Conservation (phyloP, 2,329 filamentous ascomycete species). For the Didymella pinodella region DNA sequence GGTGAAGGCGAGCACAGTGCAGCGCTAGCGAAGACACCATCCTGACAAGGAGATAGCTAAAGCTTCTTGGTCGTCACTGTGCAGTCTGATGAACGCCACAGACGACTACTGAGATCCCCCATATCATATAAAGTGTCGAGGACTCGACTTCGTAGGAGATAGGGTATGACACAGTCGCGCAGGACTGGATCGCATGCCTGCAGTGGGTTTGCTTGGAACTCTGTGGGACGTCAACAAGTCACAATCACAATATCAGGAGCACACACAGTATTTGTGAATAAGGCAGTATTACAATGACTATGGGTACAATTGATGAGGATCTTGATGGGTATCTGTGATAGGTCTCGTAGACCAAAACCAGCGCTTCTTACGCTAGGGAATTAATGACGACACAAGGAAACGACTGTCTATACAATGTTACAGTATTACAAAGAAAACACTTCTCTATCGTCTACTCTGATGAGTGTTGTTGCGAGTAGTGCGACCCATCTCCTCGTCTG, state of each 20-base stretch:
- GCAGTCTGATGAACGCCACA: slow-evolving; percentile 1
- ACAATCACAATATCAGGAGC: background rate
- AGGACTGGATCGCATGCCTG: background rate
- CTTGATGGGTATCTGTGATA: slow-evolving; percentile 19
- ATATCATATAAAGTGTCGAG: background rate
- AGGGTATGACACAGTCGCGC: background rate
- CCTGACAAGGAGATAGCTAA: background rate
- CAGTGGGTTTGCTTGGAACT: background rate
- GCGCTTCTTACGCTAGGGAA: background rate
- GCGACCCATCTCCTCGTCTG: slow-evolving; percentile 46
- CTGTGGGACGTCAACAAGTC: background rate
- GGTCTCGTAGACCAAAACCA: slow-evolving; percentile 8
- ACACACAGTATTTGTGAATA: background rate
- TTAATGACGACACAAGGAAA: slow-evolving; percentile 2
- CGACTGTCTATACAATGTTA: slow-evolving; percentile 6
- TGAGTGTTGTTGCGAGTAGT: slow-evolving; percentile 34
- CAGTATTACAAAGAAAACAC: slow-evolving; percentile 13
- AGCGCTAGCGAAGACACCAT: background rate
- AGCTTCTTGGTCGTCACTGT: background rate
- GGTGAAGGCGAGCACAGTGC: background rate
- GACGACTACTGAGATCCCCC: background rate
- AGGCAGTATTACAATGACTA: slow-evolving; percentile 18
- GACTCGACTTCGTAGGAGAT: background rate
- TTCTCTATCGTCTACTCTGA: slow-evolving; percentile 30
- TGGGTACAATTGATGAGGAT: slow-evolving; percentile 2